Percentiles rank a stretch among this genome's conserved stretches.
Evolutionary conservation across 768 basidiomycete species (phyloP).

Genomic region (Leccinum disarticulatum): DNA sequence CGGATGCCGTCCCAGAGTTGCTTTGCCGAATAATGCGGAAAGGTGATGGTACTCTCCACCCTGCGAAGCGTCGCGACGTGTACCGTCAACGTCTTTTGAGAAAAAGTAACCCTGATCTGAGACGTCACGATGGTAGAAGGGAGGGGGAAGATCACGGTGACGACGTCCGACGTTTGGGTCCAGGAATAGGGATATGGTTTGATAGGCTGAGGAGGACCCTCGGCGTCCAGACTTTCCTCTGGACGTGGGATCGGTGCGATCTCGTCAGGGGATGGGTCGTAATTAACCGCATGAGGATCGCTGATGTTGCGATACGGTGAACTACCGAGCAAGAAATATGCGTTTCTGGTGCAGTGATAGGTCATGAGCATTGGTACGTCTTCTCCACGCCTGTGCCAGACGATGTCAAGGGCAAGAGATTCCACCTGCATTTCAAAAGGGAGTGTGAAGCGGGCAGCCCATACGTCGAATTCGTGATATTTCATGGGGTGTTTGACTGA

Average conservation of each 20-base stretch:
- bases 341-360: conserved; percentile 44
- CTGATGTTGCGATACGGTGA: conserved; percentile 50
- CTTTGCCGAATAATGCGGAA: conserved; percentile 62
- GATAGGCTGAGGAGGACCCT: conserved; percentile 30
- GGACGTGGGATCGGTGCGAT: conserved; percentile 65
- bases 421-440: conserved; percentile 35
- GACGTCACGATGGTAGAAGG: conserved; percentile 64
- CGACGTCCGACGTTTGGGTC: conserved; percentile 82
- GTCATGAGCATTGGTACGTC: conserved; percentile 64
- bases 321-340: conserved; percentile 60
- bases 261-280: conserved; percentile 66
- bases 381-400: conserved; percentile 70
- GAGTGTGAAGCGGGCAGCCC: conserved; percentile 55
- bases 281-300: conserved; percentile 33
- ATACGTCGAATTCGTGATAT: conserved; percentile 60
- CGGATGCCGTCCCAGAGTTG: conserved; percentile 80
- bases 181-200: conserved; percentile 87
- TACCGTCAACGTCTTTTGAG: conserved; percentile 61
- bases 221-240: conserved; percentile 53
- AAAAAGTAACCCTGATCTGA: conserved; percentile 67
- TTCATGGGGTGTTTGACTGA: conserved; percentile 21
- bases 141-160: conserved; percentile 84
- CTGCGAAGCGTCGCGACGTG: conserved; percentile 47
- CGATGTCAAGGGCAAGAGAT: conserved; percentile 44
- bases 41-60: conserved; percentile 28